phyloP scores from a whole-genome alignment of 2,329 filamentous ascomycete species.

The Coniochaeta sp. region DNA sequence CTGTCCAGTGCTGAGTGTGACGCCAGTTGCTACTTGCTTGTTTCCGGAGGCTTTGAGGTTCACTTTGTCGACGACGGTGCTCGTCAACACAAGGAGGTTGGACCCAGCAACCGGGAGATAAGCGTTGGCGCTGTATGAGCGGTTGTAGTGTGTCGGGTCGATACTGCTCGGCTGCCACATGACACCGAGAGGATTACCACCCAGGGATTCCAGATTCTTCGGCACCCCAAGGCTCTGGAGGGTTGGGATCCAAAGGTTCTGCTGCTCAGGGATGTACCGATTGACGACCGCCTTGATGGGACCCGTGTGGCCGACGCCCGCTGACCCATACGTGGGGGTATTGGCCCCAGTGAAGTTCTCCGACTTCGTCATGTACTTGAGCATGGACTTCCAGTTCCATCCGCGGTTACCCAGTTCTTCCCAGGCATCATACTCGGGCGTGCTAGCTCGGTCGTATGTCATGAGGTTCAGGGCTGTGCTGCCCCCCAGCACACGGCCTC shows the following conservation, averaged over 20 bases:
- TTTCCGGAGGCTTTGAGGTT: constrained; percentile 20
- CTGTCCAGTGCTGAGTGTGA: constrained; percentile 17
- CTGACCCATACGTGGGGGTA: constrained; percentile 7
- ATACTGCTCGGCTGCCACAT: constrained; percentile 43
- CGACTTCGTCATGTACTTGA: constrained; percentile 15
- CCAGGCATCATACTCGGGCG: constrained; percentile 25
- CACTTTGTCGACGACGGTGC: constrained; percentile 29
- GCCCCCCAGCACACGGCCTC: constrained; percentile 31
- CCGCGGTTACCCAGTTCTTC: constrained; percentile 22
- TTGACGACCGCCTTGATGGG: constrained; percentile 26
- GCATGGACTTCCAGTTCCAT: constrained; percentile 18
- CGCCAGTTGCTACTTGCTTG: constrained; percentile 11
- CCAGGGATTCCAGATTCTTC: constrained; percentile 35
- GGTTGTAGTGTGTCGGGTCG: constrained; percentile 34
- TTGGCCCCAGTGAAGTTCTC: constrained; percentile 15
- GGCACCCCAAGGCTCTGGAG: constrained; percentile 36
- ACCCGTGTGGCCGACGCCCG: constrained; percentile 10
- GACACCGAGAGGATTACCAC: constrained; percentile 42
- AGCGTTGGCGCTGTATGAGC: constrained; percentile 38
- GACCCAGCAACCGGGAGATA: constrained; percentile 32
- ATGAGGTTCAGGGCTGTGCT: constrained; percentile 36
- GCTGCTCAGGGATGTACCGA: constrained; percentile 33
- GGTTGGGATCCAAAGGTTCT: constrained; percentile 35
- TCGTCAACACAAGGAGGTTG: constrained; percentile 33
- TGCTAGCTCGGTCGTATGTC: constrained; percentile 24